phyloP scores from a whole-genome alignment of 495 filamentous ascomycete genomes.

The Aspergillus baeticus region DNA sequence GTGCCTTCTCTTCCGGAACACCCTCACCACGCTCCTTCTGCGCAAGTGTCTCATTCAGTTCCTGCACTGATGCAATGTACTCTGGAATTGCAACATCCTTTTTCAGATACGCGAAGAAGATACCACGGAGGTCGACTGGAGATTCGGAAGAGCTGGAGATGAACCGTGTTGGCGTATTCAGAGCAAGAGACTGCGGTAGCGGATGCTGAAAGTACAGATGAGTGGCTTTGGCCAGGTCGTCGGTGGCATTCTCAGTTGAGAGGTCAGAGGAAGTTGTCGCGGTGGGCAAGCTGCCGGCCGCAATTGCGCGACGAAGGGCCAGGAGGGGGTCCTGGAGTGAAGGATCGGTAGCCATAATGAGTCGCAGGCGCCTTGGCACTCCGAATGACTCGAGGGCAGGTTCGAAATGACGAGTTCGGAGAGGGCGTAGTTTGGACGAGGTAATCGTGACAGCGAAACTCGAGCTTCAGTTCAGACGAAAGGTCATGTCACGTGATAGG shows the following conservation, averaged over 20 bases:
- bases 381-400: not conserved
- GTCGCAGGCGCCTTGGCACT: not conserved
- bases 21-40: conserved; percentile 52
- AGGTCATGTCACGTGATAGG: conserved; percentile 3
- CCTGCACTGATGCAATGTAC: conserved; percentile 80
- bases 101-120: conserved; percentile 93
- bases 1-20: conserved; percentile 53
- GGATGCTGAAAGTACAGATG: conserved; percentile 75
- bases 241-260: conserved; percentile 39
- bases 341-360: conserved; percentile 31
- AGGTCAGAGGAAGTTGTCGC: conserved; percentile 66
- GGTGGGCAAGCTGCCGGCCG: conserved; percentile 60
- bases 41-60: conserved; percentile 76
- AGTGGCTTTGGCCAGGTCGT: conserved; percentile 71
- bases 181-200: conserved; percentile 61
- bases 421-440: not conserved
- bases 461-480: not conserved
- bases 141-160: conserved; percentile 58
- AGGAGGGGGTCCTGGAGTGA: conserved; percentile 68
- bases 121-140: conserved; percentile 83
- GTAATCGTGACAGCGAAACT: not conserved
- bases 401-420: not conserved
- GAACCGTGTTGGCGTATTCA: conserved; percentile 82
- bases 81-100: conserved; percentile 83
- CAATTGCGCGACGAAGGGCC: conserved; percentile 76